Evolutionary conservation across 2,329 filamentous ascomycete species (phyloP), one percentile per base, ranked within the genome.

Genomic region (Cercospora zeina): DNA sequence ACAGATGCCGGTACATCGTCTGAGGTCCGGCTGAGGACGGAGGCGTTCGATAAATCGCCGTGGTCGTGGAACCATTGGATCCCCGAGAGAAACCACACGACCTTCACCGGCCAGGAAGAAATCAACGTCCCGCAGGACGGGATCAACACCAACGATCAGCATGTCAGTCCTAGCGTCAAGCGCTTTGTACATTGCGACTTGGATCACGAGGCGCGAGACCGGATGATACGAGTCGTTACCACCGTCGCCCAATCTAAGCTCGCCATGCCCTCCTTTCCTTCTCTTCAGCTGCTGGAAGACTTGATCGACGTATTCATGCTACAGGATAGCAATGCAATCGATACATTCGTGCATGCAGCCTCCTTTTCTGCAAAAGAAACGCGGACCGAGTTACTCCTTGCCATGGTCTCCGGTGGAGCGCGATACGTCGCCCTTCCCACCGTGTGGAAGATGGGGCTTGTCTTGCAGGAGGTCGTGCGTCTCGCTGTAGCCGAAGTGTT

Each of bases 241-340:
- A 66, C 70, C 27, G 45, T 59, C 24, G 63, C 65, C 14, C 63
- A 62, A 81, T 63, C 58, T 6, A 62, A 58, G 27, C 59, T 69
- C 1, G 49, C 85, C 24, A 83, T 81, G 31, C 82, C 79, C 1
- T 86, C 85, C 0, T 88, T 89, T 63, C 85, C 85, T 0, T 84
- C 83, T 0, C 77, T 83, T 9, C 80, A 84, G 16, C 72, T 85
- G 21, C 77, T 88, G 62, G 85, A 88, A 63, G 83, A 81, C 3
- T 77, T 88, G 62, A 76, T 86, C 6, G 82, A 87, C 60, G 80
- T 83, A 49, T 87, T 83, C 67, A 74, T 87, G 21, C 3, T 82
- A 1, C 78, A 80, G 3, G 82, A 86, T 56, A 74, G 78, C 42
- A 82, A 85, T 56, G 74, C 78, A 19, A 78, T 85, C 0, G 83